Conservation (phyloP, 2,329 filamentous ascomycete genomes). For the Talaromyces sp. region DNA sequence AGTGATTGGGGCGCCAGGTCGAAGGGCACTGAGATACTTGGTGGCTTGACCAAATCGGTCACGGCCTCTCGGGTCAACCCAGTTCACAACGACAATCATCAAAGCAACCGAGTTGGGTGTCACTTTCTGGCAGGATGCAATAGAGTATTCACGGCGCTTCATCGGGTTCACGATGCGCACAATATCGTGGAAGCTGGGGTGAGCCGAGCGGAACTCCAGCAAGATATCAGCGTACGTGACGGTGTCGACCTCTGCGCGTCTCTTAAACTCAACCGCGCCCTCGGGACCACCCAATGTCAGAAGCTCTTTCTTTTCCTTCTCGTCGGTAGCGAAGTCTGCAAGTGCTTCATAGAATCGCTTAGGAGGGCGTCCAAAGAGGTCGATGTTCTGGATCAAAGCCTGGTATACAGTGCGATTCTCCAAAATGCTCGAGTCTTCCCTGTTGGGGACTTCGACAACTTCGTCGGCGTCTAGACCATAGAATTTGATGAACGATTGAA, state of each 20-base stretch:
- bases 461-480: constrained; percentile 81
- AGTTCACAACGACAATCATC: constrained; percentile 96
- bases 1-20: constrained; percentile 72
- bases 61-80: constrained; percentile 83
- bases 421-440: constrained; percentile 67
- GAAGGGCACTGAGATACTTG: constrained; percentile 75
- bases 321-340: constrained; percentile 77
- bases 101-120: constrained; percentile 84
- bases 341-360: constrained; percentile 97
- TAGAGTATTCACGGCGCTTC: constrained; percentile 98
- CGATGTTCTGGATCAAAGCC: constrained; percentile 83
- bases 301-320: constrained; percentile 76
- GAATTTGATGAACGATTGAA: constrained; percentile 80
- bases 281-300: constrained; percentile 70
- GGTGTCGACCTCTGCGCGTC: constrained; percentile 83
- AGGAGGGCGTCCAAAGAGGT: constrained; percentile 93
- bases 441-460: constrained; percentile 84
- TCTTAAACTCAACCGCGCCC: constrained; percentile 87
- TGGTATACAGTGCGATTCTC: constrained; percentile 94
- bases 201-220: constrained; percentile 83
- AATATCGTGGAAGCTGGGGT: constrained; percentile 82
- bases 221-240: constrained; percentile 87
- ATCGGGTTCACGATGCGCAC: constrained; percentile 81
- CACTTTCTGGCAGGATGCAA: constrained; percentile 93
- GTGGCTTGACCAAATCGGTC: constrained; percentile 91